Percentiles rank a stretch among this genome's conserved stretches.
These are phyloP conservation scores for Acacia acuminata DNA, from an alignment of 306 rosid species.

Conservation along the genomic window DNA sequence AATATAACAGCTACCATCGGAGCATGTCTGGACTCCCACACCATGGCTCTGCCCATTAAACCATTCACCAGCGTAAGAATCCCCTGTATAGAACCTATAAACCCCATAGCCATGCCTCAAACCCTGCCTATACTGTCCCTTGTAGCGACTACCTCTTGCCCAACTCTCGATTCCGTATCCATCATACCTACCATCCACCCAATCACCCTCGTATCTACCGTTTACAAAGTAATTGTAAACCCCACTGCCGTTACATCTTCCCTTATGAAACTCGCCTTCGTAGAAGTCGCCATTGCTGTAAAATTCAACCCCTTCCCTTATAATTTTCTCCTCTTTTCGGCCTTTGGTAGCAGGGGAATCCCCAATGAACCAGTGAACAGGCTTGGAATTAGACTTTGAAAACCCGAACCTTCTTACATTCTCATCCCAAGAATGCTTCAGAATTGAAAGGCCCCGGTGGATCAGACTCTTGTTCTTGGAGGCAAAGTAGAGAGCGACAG, in stretches of 20 bases:
- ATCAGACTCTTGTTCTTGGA: constrained; percentile 68
- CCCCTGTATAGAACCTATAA: constrained; percentile 86
- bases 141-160: constrained; percentile 86
- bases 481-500: constrained; percentile 72
- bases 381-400: constrained; percentile 45
- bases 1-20: constrained; percentile 83
- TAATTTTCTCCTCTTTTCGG: constrained; percentile 40
- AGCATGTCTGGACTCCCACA: constrained; percentile 84
- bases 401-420: constrained; percentile 52
- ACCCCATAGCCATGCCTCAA: constrained; percentile 88
- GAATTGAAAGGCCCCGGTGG: constrained; percentile 43
- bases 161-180: constrained; percentile 96
- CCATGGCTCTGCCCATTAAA: constrained; percentile 97
- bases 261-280: constrained; percentile 92
- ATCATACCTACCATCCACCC: constrained; percentile 93
- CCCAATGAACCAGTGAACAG: constrained; percentile 95
- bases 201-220: constrained; percentile 93
- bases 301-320: constrained; percentile 86
- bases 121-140: constrained; percentile 81
- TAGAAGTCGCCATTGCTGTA: constrained; percentile 97
- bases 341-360: constrained; percentile 36
- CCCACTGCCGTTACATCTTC: constrained; percentile 88
- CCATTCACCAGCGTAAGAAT: constrained; percentile 93
- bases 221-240: constrained; percentile 88
- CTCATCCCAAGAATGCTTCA: constrained; percentile 68